Percentiles rank a stretch among this genome's conserved stretches.
Conservation (phyloP, 1,139 yeast genomes). For the Debaryomyces subglobosus region DNA sequence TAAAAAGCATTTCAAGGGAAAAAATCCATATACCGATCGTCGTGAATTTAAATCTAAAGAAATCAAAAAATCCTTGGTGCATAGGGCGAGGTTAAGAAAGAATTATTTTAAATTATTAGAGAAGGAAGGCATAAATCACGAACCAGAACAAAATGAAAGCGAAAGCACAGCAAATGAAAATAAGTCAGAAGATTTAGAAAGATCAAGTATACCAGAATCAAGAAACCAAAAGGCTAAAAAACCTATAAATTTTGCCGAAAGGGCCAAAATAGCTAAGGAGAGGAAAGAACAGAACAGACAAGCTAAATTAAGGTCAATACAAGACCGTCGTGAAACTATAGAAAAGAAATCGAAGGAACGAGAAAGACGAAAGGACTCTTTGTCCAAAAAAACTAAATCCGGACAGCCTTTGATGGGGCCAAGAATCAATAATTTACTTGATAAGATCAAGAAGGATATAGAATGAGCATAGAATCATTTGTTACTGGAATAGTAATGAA, state of each 20-base stretch:
- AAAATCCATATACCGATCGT: constrained; percentile 39
- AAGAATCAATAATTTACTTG: constrained; percentile 74
- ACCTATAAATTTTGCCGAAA: constrained; percentile 45
- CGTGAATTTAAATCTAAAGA: constrained; percentile 53
- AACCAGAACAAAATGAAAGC: constrained; percentile 12
- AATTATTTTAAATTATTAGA: constrained; percentile 80
- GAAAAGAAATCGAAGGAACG: constrained; percentile 30
- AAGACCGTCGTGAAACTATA: constrained; percentile 24
- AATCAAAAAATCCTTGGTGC: constrained; percentile 75
- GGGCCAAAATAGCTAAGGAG: constrained; percentile 48
- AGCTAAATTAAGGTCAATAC: constrained; percentile 30
- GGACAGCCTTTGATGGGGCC: constrained; percentile 96
- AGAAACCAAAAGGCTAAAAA: constrained; percentile 13
- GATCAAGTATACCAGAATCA: background rate
- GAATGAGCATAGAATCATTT: constrained; percentile 7
- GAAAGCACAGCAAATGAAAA: constrained; percentile 10
- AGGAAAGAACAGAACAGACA: constrained; percentile 43
- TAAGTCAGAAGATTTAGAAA: constrained; percentile 2
- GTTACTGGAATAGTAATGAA: background rate
- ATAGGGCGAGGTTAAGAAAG: constrained; percentile 81
- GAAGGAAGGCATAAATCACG: constrained; percentile 53
- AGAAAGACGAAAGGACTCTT: constrained; percentile 50
- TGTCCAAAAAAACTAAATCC: constrained; percentile 61
- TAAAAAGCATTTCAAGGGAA: constrained; percentile 14
- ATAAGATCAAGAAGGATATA: constrained; percentile 64